Evolutionary conservation across 2,329 filamentous ascomycete genomes (phyloP).

Genomic region (Penicillium glabrum): DNA sequence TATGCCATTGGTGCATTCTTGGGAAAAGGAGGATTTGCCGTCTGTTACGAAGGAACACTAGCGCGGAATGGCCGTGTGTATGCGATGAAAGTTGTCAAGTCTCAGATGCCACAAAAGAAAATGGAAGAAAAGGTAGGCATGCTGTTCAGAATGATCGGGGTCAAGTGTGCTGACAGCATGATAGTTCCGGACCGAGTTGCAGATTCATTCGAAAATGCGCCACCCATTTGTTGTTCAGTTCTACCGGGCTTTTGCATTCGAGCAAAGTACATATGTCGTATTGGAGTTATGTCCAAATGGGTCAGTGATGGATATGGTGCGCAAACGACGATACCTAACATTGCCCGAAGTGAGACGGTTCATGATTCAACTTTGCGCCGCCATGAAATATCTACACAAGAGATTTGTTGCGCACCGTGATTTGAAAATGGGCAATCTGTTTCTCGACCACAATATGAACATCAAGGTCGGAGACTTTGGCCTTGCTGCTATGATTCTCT

Average conservation of each 20-base stretch:
- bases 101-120: constrained; percentile 51
- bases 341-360: constrained; percentile 94
- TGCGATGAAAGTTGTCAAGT: constrained; percentile 53
- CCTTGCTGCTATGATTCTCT: constrained; percentile 84
- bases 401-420: constrained; percentile 96
- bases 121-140: constrained; percentile 51
- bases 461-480: constrained; percentile 98
- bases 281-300: constrained; percentile 94
- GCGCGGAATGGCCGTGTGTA: constrained; percentile 46
- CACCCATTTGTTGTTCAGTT: constrained; percentile 97
- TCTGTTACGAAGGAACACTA: constrained; percentile 51
- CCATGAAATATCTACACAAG: constrained; percentile 96
- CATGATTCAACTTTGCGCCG: constrained; percentile 90
- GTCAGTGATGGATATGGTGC: constrained; percentile 96
- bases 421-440: constrained; percentile 97
- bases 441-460: constrained; percentile 92
- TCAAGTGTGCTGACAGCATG: constrained; percentile 5
- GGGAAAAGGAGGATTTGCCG: constrained; percentile 52
- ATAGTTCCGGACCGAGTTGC: constrained; percentile 76
- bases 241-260: constrained; percentile 86
- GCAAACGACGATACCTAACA: constrained; percentile 83
- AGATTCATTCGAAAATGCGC: constrained; percentile 97
- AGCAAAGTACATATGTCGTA: constrained; percentile 87
- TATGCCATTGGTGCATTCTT: constrained; percentile 48
- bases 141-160: too few relatives aligned